Percentiles rank a stretch among this genome's conserved stretches.
These are phyloP conservation scores for Acer saccharum DNA, from an alignment of 345 rosid genomes.

Conservation along the genomic window DNA sequence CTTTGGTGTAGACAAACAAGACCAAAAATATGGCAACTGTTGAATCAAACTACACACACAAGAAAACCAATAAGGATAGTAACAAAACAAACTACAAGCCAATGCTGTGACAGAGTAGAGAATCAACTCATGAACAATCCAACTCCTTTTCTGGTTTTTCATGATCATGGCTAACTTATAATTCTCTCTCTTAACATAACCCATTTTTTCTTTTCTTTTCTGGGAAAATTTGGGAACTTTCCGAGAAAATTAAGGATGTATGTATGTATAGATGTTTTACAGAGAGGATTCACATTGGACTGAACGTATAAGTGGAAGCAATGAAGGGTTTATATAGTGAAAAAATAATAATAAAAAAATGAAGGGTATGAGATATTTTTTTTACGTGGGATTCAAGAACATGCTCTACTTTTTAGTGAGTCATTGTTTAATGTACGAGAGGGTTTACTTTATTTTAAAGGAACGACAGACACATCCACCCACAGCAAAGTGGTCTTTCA, in stretches of 20 bases:
- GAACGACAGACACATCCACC: too few species aligned
- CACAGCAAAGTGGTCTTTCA: too few species aligned
- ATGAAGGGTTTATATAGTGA: constrained; percentile 23
- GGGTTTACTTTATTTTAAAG: constrained; percentile 13
- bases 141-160: constrained; percentile 27
- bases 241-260: neutral
- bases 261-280: neutral
- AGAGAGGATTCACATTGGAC: constrained; percentile 15
- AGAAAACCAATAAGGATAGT: constrained; percentile 28
- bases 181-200: constrained; percentile 3
- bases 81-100: constrained; percentile 28
- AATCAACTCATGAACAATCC: constrained; percentile 21
- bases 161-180: constrained; percentile 24
- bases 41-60: constrained; percentile 23
- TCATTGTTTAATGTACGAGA: neutral
- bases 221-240: neutral
- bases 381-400: constrained; percentile 6
- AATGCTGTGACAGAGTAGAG: constrained; percentile 32
- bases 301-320: constrained; percentile 24
- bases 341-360: neutral
- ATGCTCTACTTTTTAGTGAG: neutral
- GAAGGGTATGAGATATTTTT: neutral
- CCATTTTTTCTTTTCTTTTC: constrained; percentile 3
- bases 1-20: constrained; percentile 38
- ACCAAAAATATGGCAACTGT: constrained; percentile 25